Conservation (phyloP, 257 asterid genomes). For the Nicotiana obtusifolia region DNA sequence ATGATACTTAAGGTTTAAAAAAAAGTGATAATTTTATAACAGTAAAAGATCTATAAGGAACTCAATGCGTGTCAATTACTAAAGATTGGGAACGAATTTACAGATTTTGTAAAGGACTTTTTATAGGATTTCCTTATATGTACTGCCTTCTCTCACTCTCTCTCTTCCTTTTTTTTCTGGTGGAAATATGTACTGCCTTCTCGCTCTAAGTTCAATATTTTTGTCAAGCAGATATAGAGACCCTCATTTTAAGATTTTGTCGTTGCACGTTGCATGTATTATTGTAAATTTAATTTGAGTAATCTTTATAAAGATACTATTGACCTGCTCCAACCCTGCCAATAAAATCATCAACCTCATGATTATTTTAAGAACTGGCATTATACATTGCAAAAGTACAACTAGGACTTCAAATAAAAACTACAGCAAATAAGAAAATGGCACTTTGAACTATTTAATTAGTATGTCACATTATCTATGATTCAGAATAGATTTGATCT, state of each 20-base stretch:
- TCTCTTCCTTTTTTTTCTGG: no score
- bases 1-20: background rate
- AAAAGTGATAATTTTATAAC: background rate
- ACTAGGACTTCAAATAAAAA: background rate
- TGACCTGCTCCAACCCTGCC: background rate
- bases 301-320: background rate
- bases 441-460: background rate
- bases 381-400: background rate
- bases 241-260: background rate
- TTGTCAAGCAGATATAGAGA: background rate
- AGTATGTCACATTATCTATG: background rate
- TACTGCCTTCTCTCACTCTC: no score
- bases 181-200: no score
- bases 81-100: background rate
- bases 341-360: background rate
- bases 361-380: background rate
- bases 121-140: background rate
- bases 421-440: background rate
- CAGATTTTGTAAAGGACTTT: no score
- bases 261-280: background rate
- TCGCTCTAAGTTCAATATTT: no score
- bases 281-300: background rate
- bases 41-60: background rate
- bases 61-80: background rate
- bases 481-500: background rate